Conservation (phyloP, 2,329 filamentous ascomycete species). For the Talaromyces atroroseus region DNA sequence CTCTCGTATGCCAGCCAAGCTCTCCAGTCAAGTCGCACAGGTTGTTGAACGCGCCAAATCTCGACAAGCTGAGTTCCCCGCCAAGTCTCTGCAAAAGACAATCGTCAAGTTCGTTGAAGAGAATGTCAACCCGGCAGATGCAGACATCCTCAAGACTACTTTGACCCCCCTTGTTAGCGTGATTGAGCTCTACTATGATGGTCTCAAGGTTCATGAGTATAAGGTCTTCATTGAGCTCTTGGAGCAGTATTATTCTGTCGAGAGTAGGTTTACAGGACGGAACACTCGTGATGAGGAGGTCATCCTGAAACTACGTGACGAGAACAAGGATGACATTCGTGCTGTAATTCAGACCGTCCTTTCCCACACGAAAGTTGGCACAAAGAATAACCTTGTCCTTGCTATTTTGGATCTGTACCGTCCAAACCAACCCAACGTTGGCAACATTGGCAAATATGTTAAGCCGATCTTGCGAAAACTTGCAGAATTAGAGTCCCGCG, state of each 20-base stretch:
- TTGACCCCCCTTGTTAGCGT: slow-evolving; percentile 72
- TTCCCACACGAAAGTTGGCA: slow-evolving; percentile 84
- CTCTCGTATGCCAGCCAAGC: slow-evolving; percentile 91
- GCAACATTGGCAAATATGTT: slow-evolving; percentile 83
- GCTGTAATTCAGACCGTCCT: slow-evolving; percentile 84
- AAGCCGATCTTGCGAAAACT: slow-evolving; percentile 75
- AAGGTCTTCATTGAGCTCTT: slow-evolving; percentile 73
- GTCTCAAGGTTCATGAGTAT: slow-evolving; percentile 86
- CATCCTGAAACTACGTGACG: slow-evolving; percentile 85
- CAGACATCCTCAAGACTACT: slow-evolving; percentile 64
- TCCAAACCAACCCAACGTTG: slow-evolving; percentile 85
- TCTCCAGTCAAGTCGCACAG: slow-evolving; percentile 74
- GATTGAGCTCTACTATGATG: slow-evolving; percentile 74
- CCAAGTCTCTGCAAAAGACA: slow-evolving; percentile 77
- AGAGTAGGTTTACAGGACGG: slow-evolving; percentile 80
- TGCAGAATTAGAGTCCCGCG: slow-evolving; percentile 81
- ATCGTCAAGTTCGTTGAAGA: slow-evolving; percentile 87
- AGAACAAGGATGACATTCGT: slow-evolving; percentile 86
- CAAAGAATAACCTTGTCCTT: slow-evolving; percentile 90
- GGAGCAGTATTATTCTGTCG: slow-evolving; percentile 73
- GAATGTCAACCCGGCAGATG: slow-evolving; percentile 67
- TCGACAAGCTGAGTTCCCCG: slow-evolving; percentile 81
- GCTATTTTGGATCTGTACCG: slow-evolving; percentile 91
- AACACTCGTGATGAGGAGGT: slow-evolving; percentile 88
- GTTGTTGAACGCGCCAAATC: slow-evolving; percentile 77